Base-by-base conservation (phyloP, 805 yeast species). In the Pichia exigua region DNA sequence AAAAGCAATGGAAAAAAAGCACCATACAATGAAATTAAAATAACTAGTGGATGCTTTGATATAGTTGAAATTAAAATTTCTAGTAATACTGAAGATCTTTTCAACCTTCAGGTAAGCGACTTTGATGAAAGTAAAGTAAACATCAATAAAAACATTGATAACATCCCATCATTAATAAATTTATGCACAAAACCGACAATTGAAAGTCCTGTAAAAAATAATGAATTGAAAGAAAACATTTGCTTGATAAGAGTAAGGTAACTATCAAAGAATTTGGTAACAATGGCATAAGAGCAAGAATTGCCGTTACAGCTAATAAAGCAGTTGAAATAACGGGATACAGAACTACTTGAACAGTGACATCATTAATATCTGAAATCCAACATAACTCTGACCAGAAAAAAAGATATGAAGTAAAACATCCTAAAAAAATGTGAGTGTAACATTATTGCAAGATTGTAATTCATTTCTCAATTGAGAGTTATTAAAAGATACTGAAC, bases 121-220 rank as follows among this genome's bases (percentile, higher is more conserved):
- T 28, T 28, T 12, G 10, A 9, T 28, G 30, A 9, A 28, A 28
- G 13, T 28, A 28, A 12, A 28, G 11, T 28, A 9, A 28, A 28
- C 13, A 30, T 3, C 5, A n/a, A 13, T 3, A 30, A 30, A 13
- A 13, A 5, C 35, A 15, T 30, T 7, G 13, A 12, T 30, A 30
- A 3, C 17, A 30, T 13, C 3, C 35, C 35, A 30, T 30, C 3
- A 13, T 30, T 3, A 13, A 13, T 30, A 15, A 11, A 13, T 15
- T 13, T 30, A 13, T 12, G 2, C 1, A 30, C 13, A 30, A 30
- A 30, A 13, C 35, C 13, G 3, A n/a, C n/a, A 30, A 30, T 72
- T 1, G 83, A 85, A 24, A 81, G 74, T 17, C 18, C 39, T 35
- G 20, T 9, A 35, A n/a, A 35, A 3, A n/a, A 2, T 3, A 35